Evolutionary conservation across 768 basidiomycete species (phyloP), one percentile per base, ranked within the genome.

Genomic region (Baorangia bicolor): DNA sequence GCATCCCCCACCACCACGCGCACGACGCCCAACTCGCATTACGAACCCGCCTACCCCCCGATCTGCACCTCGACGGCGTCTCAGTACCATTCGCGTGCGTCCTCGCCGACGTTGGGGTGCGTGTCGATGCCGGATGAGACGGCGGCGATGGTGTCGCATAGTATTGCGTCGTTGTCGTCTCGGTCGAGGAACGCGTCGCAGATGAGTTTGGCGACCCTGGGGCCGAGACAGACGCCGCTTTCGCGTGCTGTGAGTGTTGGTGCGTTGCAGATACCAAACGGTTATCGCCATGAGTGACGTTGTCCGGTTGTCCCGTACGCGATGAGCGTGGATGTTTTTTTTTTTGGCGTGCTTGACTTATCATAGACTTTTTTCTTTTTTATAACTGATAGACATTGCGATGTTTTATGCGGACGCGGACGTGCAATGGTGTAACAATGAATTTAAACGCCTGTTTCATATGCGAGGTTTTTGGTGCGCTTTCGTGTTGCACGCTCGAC

Each of bases 141-240:
- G 33, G 60, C 56, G 57, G 61, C 35, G 33, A n/a, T n/a, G n/a
- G n/a, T n/a, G n/a, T n/a, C n/a, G n/a, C n/a, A n/a, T n/a, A n/a
- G n/a, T n/a, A n/a, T n/a, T n/a, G n/a, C n/a, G n/a, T n/a, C n/a
- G n/a, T n/a, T n/a, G n/a, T n/a, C n/a, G n/a, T n/a, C n/a, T 46
- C 81, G 87, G 14, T 89, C 87, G 60, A 75, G 85, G 60, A 90
- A 88, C 60, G 76, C 79, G 14, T 89, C 87, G 5, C 81, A 84
- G 69, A 78, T 84, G 68, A 88, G 80, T 65, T 65, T 89, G 35
- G 77, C 82, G 35, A 75, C 73, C 14, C 66, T 83, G 55, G 71
- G 77, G 34, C 76, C 85, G 39, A 77, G 61, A n/a, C n/a, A n/a
- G n/a, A n/a, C n/a, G n/a, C n/a, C n/a, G n/a, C n/a, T n/a, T n/a